Percentiles rank a stretch among this genome's conserved stretches.
These are phyloP conservation scores for Thelonectria blattea DNA, from an alignment of 2,329 filamentous ascomycete species.

Conservation along the genomic window DNA sequence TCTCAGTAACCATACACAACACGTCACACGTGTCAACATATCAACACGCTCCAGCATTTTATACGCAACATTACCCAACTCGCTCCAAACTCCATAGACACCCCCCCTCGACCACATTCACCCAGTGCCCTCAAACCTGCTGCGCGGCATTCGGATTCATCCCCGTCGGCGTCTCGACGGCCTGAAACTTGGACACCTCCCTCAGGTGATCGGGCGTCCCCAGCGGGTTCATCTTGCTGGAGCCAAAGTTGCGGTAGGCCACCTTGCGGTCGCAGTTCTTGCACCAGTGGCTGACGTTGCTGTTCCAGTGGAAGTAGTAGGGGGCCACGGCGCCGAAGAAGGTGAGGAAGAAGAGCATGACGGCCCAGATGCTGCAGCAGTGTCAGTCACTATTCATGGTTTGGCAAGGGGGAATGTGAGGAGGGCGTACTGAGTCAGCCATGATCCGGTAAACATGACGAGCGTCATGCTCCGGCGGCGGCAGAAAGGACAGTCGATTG, in stretches of 20 bases:
- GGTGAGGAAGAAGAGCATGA: slow-evolving; percentile 32
- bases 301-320: slow-evolving; percentile 30
- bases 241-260: slow-evolving; percentile 23
- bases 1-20: background rate
- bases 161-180: slow-evolving; percentile 1
- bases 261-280: slow-evolving; percentile 37
- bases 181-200: slow-evolving; percentile 32
- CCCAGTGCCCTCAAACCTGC: slow-evolving; percentile 3
- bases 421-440: slow-evolving; percentile 34
- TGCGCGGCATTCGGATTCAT: background rate
- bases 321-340: slow-evolving; percentile 34
- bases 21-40: background rate
- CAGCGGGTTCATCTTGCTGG: slow-evolving; percentile 25
- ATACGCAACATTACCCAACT: background rate
- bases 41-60: background rate
- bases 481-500: slow-evolving; percentile 38
- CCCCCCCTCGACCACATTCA: background rate
- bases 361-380: slow-evolving; percentile 18
- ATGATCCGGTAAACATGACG: slow-evolving; percentile 31
- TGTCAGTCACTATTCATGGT: slow-evolving; percentile 1
- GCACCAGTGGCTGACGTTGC: slow-evolving; percentile 36
- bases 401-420: too few relatives aligned
- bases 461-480: slow-evolving; percentile 28
- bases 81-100: slow-evolving; percentile 15
- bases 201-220: slow-evolving; percentile 38